Evolutionary conservation across 2,329 filamentous ascomycete species (phyloP).

Genomic region (Coniochaeta prunicola): DNA sequence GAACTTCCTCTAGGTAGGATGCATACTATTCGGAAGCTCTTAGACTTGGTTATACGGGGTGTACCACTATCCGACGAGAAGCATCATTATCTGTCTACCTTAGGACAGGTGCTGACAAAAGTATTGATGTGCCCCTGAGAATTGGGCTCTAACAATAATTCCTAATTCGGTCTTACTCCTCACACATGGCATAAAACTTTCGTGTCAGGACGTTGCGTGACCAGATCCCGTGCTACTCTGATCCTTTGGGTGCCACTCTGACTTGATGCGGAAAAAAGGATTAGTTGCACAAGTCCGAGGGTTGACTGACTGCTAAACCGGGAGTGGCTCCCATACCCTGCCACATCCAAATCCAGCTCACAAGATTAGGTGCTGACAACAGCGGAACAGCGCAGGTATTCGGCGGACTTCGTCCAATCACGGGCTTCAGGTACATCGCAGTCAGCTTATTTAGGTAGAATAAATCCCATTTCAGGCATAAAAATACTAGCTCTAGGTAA

Average conservation of each 20-base stretch:
- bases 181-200: background rate
- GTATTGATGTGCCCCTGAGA: background rate
- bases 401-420: background rate
- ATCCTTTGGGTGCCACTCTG: background rate
- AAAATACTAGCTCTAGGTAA: no score
- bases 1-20: no score
- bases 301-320: background rate
- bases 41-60: no score
- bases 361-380: background rate
- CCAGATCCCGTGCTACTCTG: background rate
- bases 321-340: background rate
- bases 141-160: background rate
- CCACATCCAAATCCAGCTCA: background rate
- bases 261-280: background rate
- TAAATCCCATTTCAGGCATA: no score
- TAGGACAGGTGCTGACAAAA: background rate
- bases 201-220: background rate
- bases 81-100: no score
- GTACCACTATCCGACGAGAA: no score
- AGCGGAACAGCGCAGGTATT: background rate
- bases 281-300: background rate
- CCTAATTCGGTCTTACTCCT: background rate
- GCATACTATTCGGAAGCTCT: no score
- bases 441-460: background rate
- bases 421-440: background rate